Conservation (phyloP, 805 yeast species). For the Candida ulmi region DNA sequence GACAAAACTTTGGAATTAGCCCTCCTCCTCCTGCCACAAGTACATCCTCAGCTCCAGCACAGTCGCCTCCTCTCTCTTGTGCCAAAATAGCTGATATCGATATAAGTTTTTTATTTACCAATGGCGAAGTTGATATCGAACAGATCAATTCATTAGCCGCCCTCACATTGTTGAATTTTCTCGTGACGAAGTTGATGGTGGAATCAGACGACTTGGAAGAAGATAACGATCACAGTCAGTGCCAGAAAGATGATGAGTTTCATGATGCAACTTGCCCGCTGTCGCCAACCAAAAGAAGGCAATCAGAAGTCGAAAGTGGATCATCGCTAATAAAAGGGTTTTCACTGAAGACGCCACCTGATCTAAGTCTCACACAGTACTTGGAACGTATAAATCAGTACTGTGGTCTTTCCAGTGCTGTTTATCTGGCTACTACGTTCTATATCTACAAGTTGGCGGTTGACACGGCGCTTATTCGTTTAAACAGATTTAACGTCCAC, state of each 20-base stretch:
- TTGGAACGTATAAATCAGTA: conserved; percentile 24
- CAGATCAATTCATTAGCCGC: background rate
- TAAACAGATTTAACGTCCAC: conserved; percentile 37
- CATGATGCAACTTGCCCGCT: background rate
- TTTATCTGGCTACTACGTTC: conserved; percentile 20
- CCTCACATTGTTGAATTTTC: background rate
- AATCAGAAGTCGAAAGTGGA: background rate
- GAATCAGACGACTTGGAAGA: background rate
- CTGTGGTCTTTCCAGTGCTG: conserved; percentile 24
- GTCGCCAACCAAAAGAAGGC: conserved; percentile 1
- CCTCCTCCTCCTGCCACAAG: background rate
- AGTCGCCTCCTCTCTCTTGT: background rate
- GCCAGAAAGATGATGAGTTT: background rate
- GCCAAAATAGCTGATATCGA: background rate
- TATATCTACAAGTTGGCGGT: conserved; percentile 21
- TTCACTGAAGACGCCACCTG: conserved; percentile 18
- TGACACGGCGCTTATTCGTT: conserved; percentile 11
- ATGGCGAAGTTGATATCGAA: background rate
- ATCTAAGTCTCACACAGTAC: conserved; percentile 19
- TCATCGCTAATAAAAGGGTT: conserved; percentile 19
- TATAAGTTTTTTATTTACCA: background rate
- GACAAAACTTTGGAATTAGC: background rate
- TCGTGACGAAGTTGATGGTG: background rate
- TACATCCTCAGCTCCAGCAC: too few relatives aligned
- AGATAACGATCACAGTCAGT: too few relatives aligned